A percentile compares a stretch with the other conserved stretches of the same genome.
phyloP scores from a whole-genome alignment of 176 grass and related monocot species.

The Calamus simplicifolius region DNA sequence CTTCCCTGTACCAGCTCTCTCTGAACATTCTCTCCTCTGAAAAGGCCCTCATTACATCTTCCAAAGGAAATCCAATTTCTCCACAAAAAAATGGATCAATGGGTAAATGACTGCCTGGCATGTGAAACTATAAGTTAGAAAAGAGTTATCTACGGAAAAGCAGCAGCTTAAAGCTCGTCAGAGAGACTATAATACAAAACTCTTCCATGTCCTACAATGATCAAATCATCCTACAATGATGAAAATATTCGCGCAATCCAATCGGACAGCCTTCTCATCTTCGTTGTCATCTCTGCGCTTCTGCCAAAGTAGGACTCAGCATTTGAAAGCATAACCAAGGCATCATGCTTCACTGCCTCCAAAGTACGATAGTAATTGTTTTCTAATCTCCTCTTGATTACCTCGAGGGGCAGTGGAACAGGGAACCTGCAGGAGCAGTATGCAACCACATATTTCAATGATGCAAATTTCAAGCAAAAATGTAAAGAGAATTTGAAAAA shows the following conservation, averaged over 20 bases:
- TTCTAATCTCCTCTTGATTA: slow-evolving; percentile 72
- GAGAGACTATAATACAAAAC: slow-evolving; percentile 2
- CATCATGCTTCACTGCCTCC: slow-evolving; percentile 72
- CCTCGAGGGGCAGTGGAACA: slow-evolving; percentile 77
- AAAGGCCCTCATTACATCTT: not conserved
- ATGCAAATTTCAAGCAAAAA: not conserved
- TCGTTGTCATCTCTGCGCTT: slow-evolving; percentile 47
- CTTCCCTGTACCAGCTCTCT: not conserved
- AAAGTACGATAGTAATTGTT: slow-evolving; percentile 74
- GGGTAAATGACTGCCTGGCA: slow-evolving; percentile 1
- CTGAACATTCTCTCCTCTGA: not conserved
- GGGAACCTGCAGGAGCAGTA: slow-evolving; percentile 46
- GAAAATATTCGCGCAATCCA: slow-evolving; percentile 44
- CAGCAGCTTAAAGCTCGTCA: slow-evolving; percentile 3
- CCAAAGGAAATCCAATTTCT: not conserved
- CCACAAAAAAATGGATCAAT: slow-evolving; percentile 6
- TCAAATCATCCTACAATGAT: slow-evolving; percentile 36
- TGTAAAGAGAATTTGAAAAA: not conserved
- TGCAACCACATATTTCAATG: slow-evolving; percentile 1
- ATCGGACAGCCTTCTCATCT: slow-evolving; percentile 45
- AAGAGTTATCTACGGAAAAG: slow-evolving; percentile 9
- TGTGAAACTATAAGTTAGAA: slow-evolving; percentile 20
- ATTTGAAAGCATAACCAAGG: slow-evolving; percentile 58
- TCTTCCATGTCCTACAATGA: slow-evolving; percentile 25
- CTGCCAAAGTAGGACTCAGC: slow-evolving; percentile 61